Evolutionary conservation across 768 basidiomycete genomes (phyloP).

Genomic region (Rhizopogon vesiculosus): DNA sequence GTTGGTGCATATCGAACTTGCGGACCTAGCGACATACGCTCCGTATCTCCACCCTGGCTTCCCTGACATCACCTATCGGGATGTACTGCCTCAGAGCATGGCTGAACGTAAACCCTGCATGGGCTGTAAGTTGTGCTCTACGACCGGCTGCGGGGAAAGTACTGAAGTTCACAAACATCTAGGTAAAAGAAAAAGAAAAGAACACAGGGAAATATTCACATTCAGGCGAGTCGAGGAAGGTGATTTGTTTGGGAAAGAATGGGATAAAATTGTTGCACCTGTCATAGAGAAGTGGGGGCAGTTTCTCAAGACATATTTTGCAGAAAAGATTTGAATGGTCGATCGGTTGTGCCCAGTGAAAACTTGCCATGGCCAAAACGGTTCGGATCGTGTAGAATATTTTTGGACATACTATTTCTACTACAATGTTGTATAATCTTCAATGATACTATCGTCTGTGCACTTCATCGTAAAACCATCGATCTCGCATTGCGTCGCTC

Average conservation of each 20-base stretch:
- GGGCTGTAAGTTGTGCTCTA: conserved; percentile 44
- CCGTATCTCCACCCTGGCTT: conserved; percentile 57
- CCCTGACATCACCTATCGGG: conserved; percentile 30
- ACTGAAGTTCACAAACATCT: neutral
- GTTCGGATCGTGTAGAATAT: too few species aligned
- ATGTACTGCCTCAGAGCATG: conserved; percentile 11
- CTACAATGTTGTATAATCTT: too few species aligned
- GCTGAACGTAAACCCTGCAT: conserved; percentile 25
- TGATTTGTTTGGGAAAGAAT: conserved; percentile 58
- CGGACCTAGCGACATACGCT: conserved; percentile 54
- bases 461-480: too few species aligned
- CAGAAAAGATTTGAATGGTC: conserved; percentile 12
- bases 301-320: conserved; percentile 41
- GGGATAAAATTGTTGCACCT: conserved; percentile 68
- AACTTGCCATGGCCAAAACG: too few species aligned
- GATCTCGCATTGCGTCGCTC: too few species aligned
- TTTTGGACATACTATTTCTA: too few species aligned
- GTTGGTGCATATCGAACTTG: conserved; percentile 75
- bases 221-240: conserved; percentile 54
- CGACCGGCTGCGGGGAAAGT: neutral
- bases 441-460: too few species aligned
- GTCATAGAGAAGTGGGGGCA: conserved; percentile 75
- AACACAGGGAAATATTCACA: conserved; percentile 78
- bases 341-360: too few species aligned
- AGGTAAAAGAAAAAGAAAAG: conserved; percentile 38